Conservation (phyloP, 2,329 filamentous ascomycete genomes). For the Ophiosphaerella korrae region DNA sequence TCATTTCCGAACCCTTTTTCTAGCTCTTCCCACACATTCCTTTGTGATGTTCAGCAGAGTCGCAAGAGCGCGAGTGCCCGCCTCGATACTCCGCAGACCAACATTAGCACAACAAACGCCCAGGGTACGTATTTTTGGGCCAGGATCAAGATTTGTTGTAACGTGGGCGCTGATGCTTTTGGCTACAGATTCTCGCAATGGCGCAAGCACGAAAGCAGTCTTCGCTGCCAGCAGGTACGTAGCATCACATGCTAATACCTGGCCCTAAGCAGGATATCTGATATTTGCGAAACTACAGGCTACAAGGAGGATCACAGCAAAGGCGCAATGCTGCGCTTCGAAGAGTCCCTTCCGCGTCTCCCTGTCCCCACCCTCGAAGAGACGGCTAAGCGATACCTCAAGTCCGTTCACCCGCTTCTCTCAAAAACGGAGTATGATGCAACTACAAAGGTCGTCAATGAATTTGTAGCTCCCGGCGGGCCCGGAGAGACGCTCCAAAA, state of each 20-base stretch:
- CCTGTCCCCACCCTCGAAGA: conserved; percentile 84
- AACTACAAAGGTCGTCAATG: conserved; percentile 82
- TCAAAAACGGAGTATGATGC: conserved; percentile 69
- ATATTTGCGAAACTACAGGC: conserved; percentile 53
- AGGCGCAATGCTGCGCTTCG: conserved; percentile 80
- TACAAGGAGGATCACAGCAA: conserved; percentile 82
- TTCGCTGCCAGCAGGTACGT: conserved; percentile 53
- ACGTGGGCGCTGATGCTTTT: conserved; percentile 11
- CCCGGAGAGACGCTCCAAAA: conserved; percentile 84
- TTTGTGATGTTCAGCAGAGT: conserved; percentile 49
- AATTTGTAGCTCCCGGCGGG: conserved; percentile 87
- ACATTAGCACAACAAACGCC: conserved; percentile 33
- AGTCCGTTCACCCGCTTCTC: conserved; percentile 76
- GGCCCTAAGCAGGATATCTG: conserved; percentile 4
- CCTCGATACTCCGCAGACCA: conserved; percentile 44
- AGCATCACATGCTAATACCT: conserved; percentile 17
- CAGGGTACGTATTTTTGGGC: conserved; percentile 31
- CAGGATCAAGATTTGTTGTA: neutral
- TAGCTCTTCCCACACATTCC: conserved; percentile 9
- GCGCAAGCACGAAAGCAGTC: conserved; percentile 50
- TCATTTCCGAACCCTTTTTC: conserved; percentile 13
- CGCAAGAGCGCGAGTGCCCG: conserved; percentile 46
- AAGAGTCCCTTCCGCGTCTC: conserved; percentile 80
- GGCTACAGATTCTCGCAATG: conserved; percentile 42
- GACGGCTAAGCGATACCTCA: conserved; percentile 79